These are phyloP conservation scores for Heliosperma pusillum DNA, from an alignment of 148 eudicot species.

Conservation along the genomic window DNA sequence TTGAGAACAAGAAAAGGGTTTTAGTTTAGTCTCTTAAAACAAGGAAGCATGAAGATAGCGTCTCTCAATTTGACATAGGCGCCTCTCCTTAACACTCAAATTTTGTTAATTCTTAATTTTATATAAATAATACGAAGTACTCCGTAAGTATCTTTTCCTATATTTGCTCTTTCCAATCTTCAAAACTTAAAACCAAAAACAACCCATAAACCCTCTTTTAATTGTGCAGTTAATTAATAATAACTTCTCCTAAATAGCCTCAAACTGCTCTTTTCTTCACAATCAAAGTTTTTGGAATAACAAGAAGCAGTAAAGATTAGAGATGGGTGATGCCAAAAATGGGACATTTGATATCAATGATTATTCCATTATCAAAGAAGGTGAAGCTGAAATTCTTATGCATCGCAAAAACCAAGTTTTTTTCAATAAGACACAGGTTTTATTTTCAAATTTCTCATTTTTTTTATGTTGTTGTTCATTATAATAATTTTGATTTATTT, in stretches of 20 bases:
- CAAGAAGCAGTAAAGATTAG: background rate
- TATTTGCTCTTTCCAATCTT: background rate
- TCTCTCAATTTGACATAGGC: background rate
- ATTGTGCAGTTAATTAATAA: background rate
- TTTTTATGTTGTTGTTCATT: conserved; percentile 24
- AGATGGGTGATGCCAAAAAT: conserved; percentile 54
- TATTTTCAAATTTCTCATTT: background rate
- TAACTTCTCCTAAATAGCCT: background rate
- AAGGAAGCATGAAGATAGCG: background rate
- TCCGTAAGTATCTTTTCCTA: background rate
- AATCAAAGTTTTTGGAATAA: conserved; percentile 1
- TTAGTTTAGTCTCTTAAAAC: background rate
- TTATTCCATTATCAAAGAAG: conserved; percentile 71
- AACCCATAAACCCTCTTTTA: background rate
- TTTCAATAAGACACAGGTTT: conserved; percentile 90
- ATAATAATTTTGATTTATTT: conserved; percentile 6
- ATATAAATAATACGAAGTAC: background rate
- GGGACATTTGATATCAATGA: conserved; percentile 60
- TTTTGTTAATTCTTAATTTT: background rate
- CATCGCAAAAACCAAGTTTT: conserved; percentile 82
- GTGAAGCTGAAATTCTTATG: conserved; percentile 98
- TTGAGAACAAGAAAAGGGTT: background rate
- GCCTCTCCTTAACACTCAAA: background rate
- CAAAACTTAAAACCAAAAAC: no score
- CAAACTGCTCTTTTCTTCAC: conserved; percentile 15